Evolutionary conservation across 371 early-diverging fungal genomes (phyloP), one percentile per base, ranked within the genome.

Genomic region (Rhizopus delemar): DNA sequence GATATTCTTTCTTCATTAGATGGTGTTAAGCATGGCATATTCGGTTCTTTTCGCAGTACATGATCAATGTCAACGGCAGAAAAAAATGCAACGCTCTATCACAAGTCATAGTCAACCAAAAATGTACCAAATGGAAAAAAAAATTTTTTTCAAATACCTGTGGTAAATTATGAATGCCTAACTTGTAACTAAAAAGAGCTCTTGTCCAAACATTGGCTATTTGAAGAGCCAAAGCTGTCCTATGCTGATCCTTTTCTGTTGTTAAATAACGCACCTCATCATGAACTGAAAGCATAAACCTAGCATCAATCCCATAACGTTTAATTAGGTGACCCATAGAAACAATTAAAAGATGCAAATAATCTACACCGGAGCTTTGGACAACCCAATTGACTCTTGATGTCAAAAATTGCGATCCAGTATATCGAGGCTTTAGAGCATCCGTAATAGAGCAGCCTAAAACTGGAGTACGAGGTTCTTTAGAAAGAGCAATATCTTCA

Each of bases 351-450:
- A 98, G 68, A 69, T 98, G 98, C 22, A 98, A 73, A 62, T 98
- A 98, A 65, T 98, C 98, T n/a, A 97, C 98, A 28, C 97, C 99
- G 0, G 95, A 94, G n/a, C 96, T 95, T 68, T 98, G 99, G 0
- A 98, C 98, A 1, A 91, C 95, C 99, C 99, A 98, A 70, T 98
- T 98, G 53, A 97, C 81, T 7, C 98, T 82, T 16, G 92, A 93
- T 0, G 96, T 93, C 75, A 93, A 75, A 65, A 85, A 96, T 71
- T 83, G 82, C 5, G 70, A 69, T 11, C 86, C 85, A 4, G 90
- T 86, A 35, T 86, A 74, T 50, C 71, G 64, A 5, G 92, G 90
- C 51, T 85, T 80, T 55, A 98, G 68, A 2, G 93, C 88, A 41
- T 93, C 90, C 4, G 97, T 93, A 32, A 98, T 94, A 22, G 83